These are phyloP conservation scores for Entomortierella chlamydospora DNA, from an alignment of 192 early-diverging fungal genomes.

Conservation along the genomic window DNA sequence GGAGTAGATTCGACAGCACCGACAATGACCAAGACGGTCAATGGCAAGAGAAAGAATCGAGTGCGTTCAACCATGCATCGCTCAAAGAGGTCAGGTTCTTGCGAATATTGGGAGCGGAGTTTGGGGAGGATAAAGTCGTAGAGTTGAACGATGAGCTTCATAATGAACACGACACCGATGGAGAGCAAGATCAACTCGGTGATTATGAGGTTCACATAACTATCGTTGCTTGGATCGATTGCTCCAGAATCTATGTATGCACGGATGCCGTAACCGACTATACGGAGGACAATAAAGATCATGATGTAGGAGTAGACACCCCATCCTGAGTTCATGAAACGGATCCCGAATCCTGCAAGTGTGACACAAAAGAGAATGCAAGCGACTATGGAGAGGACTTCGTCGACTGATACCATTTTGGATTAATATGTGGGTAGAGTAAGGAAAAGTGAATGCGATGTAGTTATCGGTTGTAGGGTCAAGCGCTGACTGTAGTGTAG, in stretches of 20 bases:
- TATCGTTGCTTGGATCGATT: background rate
- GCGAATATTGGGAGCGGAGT: background rate
- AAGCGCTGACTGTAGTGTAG: too few species aligned
- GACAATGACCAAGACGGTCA: slow-evolving; percentile 17
- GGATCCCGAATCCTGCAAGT: background rate
- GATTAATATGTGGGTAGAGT: background rate
- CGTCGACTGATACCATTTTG: slow-evolving; percentile 26
- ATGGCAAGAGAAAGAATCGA: slow-evolving; percentile 24
- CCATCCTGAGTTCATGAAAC: slow-evolving; percentile 8
- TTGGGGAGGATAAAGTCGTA: slow-evolving; percentile 34
- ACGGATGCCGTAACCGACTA: slow-evolving; percentile 28
- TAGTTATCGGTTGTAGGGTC: too few species aligned
- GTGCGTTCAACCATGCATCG: slow-evolving; percentile 18
- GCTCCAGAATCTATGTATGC: slow-evolving; percentile 7
- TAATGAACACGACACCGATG: slow-evolving; percentile 29
- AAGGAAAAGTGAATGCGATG: too few species aligned
- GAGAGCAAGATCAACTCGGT: background rate
- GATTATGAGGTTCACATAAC: background rate
- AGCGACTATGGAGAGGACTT: slow-evolving; percentile 27
- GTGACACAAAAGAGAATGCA: background rate
- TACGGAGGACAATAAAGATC: slow-evolving; percentile 23
- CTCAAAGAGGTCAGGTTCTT: slow-evolving; percentile 11
- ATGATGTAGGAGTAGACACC: slow-evolving; percentile 19
- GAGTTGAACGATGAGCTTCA: slow-evolving; percentile 17
- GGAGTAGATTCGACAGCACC: background rate